phyloP scores from a whole-genome alignment of 176 grass and related monocot genomes.

The Elaeis guineensis region DNA sequence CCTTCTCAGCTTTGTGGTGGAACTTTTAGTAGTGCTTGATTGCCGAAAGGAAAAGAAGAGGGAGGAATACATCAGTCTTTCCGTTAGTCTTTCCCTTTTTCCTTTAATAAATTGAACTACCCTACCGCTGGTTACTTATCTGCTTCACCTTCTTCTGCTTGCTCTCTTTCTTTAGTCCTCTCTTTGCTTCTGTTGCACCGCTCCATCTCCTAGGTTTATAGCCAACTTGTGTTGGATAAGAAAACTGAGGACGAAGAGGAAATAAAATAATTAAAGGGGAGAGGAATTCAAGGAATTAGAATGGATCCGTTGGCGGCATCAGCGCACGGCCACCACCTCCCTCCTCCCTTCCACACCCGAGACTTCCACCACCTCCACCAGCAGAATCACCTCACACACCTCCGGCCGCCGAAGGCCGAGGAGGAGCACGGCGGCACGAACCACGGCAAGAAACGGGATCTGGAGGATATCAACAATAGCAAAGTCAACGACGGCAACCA shows the following conservation, averaged over 20 bases:
- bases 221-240: slow-evolving; percentile 18
- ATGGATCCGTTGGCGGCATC: slow-evolving; percentile 57
- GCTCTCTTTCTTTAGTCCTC: slow-evolving; percentile 6
- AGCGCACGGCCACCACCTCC: slow-evolving; percentile 70
- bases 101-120: too few species aligned
- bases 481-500: slow-evolving; percentile 26
- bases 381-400: slow-evolving; percentile 24
- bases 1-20: too few species aligned
- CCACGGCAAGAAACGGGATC: slow-evolving; percentile 2
- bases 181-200: slow-evolving; percentile 37
- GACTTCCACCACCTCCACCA: slow-evolving; percentile 74
- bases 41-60: slow-evolving; percentile 23
- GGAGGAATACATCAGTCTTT: slow-evolving; percentile 27
- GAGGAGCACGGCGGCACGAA: slow-evolving; percentile 48
- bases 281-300: slow-evolving; percentile 15
- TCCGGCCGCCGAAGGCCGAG: slow-evolving; percentile 46
- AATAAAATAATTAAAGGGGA: slow-evolving; percentile 32
- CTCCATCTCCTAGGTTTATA: slow-evolving; percentile 54
- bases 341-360: slow-evolving; percentile 79
- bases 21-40: too few species aligned
- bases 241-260: slow-evolving; percentile 23
- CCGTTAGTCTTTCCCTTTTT: slow-evolving; percentile 9
- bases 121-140: too few species aligned
- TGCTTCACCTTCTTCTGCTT: neutral
- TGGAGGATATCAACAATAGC: too few species aligned